Base-by-base conservation (phyloP, 805 yeast genomes). In the Monosporozyma yasuniensis region DNA sequence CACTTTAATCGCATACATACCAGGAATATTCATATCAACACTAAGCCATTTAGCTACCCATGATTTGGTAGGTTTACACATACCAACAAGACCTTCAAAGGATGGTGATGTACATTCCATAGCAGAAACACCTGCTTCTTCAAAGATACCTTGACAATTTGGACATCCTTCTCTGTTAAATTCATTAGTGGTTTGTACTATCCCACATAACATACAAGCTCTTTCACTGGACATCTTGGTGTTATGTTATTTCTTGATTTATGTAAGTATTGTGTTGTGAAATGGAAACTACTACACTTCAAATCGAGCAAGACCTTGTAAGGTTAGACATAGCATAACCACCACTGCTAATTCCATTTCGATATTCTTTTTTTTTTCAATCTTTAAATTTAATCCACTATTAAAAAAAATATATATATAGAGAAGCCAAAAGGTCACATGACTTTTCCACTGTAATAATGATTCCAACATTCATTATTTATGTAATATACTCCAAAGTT, bases 1-100 rank as follows among this genome's bases (percentile, higher is more conserved):
- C 6, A 93, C 91, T 61, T 91, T 87, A 28, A 90, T 95, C 0
- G 99, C 99, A 59, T 93, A 89, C 58, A 91, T 66, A 0, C 98
- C 99, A 0, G 95, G 86, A 21, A 80, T 83, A 64, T 88, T 87
- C 16, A 87, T 83, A 61, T 87, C 96, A 30, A 91, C 83, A 66
- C 97, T 80, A 50, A 91, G 72, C 99, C 99, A 91, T 63, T 86
- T 80, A 14, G 96, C 96, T 38, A 88, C 96, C 99, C 99, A 91
- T 1, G 96, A 87, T 34, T 76, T 78, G 47, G 80, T 79, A 47
- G 91, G 88, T 52, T 84, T 89, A 46, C 95, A 88, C 54, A 88
- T 75, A 2, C 97, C 96, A 4, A 91, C 95, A 32, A 87, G 72
- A 0, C 99, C 99, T 72, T 91, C 99, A 64, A 89, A 91, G 0